Evolutionary conservation across 2,329 filamentous ascomycete species (phyloP).

Genomic region (Colletotrichum sp.): DNA sequence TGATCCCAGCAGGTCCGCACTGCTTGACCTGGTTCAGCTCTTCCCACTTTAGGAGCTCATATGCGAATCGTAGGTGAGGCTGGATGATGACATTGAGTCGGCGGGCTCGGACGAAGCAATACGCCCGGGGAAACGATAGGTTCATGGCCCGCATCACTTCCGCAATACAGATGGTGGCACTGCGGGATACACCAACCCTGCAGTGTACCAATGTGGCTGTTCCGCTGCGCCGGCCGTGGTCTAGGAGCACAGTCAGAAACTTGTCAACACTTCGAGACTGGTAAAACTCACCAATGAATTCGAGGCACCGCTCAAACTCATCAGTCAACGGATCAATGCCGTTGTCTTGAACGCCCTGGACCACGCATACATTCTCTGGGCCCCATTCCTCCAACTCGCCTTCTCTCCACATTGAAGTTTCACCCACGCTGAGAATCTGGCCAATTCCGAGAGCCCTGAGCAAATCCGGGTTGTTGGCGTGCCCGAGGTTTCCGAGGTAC

Average conservation of each 20-base stretch:
- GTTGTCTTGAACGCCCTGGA: slow-evolving; percentile 93
- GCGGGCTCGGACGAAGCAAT: slow-evolving; percentile 93
- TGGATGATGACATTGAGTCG: slow-evolving; percentile 98
- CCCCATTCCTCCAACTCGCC: slow-evolving; percentile 77
- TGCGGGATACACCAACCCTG: slow-evolving; percentile 92
- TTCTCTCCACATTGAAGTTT: slow-evolving; percentile 81
- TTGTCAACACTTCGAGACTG: neutral
- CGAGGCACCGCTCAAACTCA: slow-evolving; percentile 84
- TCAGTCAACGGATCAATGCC: slow-evolving; percentile 90
- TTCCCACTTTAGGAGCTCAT: slow-evolving; percentile 96
- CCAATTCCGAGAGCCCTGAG: slow-evolving; percentile 81
- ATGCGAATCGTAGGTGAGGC: slow-evolving; percentile 91
- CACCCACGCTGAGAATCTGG: slow-evolving; percentile 90
- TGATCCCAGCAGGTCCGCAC: slow-evolving; percentile 45
- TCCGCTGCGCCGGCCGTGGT: slow-evolving; percentile 76
- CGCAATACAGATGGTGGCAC: slow-evolving; percentile 98
- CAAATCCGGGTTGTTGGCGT: slow-evolving; percentile 92
- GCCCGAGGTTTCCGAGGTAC: slow-evolving; percentile 91
- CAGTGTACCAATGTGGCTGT: slow-evolving; percentile 94
- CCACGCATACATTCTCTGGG: slow-evolving; percentile 75
- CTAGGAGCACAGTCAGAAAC: slow-evolving; percentile 49
- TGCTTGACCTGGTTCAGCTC: slow-evolving; percentile 68
- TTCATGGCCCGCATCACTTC: slow-evolving; percentile 88
- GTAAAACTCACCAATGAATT: slow-evolving; percentile 82
- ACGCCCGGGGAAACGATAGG: slow-evolving; percentile 88